Conservation (phyloP, 345 rosid genomes). For the Durio zibethinus region DNA sequence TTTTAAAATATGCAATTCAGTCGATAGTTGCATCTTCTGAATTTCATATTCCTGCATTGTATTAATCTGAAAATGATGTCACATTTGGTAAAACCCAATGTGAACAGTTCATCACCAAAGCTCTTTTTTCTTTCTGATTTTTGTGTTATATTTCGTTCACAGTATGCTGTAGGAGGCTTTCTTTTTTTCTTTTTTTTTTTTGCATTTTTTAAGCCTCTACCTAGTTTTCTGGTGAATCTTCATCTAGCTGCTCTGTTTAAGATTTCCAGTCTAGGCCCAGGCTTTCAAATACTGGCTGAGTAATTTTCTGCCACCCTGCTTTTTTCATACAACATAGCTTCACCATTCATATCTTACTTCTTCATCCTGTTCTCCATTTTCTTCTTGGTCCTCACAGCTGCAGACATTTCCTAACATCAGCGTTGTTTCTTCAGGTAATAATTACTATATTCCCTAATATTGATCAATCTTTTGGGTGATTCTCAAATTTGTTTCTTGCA, state of each 20-base stretch:
- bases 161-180: constrained; percentile 21
- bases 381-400: not conserved
- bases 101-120: constrained; percentile 42
- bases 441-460: not conserved
- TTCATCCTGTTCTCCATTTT: not conserved
- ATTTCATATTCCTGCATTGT: constrained; percentile 45
- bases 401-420: not conserved
- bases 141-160: constrained; percentile 17
- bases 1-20: constrained; percentile 40
- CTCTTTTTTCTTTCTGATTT: constrained; percentile 18
- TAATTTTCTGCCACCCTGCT: not conserved
- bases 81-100: constrained; percentile 49
- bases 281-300: constrained; percentile 2
- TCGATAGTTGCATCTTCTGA: constrained; percentile 32
- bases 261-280: not conserved
- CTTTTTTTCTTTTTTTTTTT: not conserved
- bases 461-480: not conserved
- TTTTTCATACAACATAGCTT: not conserved
- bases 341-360: not conserved
- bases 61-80: constrained; percentile 44
- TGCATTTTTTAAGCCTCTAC: constrained; percentile 11
- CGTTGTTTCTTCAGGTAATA: not conserved
- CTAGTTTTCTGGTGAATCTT: constrained; percentile 13
- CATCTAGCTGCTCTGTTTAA: not conserved
- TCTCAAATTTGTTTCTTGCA: not conserved